phyloP scores from a whole-genome alignment of 129 eudicot genomes.

The Centaurea solstitialis region DNA sequence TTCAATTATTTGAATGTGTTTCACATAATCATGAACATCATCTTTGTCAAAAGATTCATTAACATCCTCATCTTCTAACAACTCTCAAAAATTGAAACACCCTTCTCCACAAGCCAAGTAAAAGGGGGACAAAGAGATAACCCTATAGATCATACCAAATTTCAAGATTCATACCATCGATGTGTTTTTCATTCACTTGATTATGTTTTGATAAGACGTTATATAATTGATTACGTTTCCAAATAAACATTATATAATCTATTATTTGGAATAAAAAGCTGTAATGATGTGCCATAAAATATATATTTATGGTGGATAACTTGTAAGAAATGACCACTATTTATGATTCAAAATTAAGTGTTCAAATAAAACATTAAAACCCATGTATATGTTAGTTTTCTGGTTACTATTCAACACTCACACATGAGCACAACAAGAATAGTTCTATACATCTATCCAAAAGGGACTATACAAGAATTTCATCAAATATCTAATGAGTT shows the following conservation, averaged over 20 bases:
- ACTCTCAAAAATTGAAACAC: conserved; percentile 4
- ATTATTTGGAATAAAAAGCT: not conserved
- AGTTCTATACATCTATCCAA: not conserved
- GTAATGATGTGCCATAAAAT: not conserved
- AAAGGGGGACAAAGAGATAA: not conserved
- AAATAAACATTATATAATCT: not conserved
- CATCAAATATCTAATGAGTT: not conserved
- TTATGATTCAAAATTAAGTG: not conserved
- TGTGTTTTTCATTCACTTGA: not conserved
- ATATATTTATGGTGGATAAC: conserved; percentile 1
- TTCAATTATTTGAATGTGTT: conserved; percentile 11
- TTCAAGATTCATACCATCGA: not conserved
- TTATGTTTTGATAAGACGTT: not conserved
- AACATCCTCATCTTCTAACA: conserved; percentile 25
- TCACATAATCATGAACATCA: conserved; percentile 30
- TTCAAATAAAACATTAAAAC: not conserved
- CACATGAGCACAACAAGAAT: not conserved
- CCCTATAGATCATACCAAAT: not conserved
- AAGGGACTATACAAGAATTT: not conserved
- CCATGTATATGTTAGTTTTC: not conserved
- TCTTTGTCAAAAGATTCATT: conserved; percentile 28
- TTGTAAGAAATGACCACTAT: conserved; percentile 15
- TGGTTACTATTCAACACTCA: conserved; percentile 13
- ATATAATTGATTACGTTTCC: conserved; percentile 4
- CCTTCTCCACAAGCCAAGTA: conserved; percentile 2